Base-by-base conservation (phyloP, 2,329 filamentous ascomycete species). In the Tolypocladium ovalisporum region DNA sequence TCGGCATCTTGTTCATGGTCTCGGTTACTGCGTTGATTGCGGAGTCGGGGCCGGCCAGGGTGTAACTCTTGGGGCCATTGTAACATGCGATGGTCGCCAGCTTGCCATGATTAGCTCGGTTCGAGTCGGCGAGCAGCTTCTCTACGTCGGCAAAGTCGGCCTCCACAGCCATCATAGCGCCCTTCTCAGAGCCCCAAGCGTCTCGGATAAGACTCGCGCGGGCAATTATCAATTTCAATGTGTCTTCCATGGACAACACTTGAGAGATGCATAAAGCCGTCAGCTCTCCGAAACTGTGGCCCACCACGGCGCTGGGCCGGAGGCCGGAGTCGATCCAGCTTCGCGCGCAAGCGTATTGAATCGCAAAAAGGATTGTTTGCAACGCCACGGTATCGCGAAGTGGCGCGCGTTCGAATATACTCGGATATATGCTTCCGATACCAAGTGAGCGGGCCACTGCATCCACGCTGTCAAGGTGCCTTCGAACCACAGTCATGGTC, bases 231-330 rank as follows among this genome's bases (percentile, higher is more conserved):
- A 71, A 10, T 15, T 54, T 65, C 10, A 77, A 24, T 0, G 71
- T 62, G 35, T 74, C 70, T 13, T 57, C 8, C 0, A 75, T 56
- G 0, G 57, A 62, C 4, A 76, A 55, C 0, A 62, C 60, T 0
- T 70, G 68, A 0, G 72, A 62, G 0, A 76, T 58, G 55, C 70
- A 73, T 0, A 75, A 63, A 0, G 73, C 73, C 0, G 70, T 71
- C 6, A 77, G 63, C 62, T 77, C 69, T 3, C 76, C 76, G 29
- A 76, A 73, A 58, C 69, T 73, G 59, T 77, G 73, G 3, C 75
- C 75, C 0, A 76, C 66, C 0, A 65, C 8, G 9, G 60, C 57
- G 4, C 32, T 52, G 2, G 57, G 44, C 35, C 60, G 13, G 8
- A 64, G 5, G 1, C 74, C 73, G 15, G 62, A 67, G 52, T 73